Evolutionary conservation across 129 eudicot species (phyloP), one percentile per base, ranked within the genome.

Genomic region (Helianthus annuus): DNA sequence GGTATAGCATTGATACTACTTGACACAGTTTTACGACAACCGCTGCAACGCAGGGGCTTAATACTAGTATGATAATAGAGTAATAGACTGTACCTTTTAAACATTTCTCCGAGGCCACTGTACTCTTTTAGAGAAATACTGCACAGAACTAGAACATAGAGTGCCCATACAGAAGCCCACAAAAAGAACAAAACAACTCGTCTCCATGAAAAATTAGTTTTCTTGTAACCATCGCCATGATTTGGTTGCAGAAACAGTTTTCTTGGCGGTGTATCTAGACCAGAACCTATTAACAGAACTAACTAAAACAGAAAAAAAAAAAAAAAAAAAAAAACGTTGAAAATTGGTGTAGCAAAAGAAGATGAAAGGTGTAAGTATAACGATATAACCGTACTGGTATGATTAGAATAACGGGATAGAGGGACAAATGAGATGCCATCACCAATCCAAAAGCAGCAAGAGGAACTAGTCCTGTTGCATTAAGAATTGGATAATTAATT

Each of bases 381-480:
- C 51, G 53, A 45, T 32, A 34, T 53, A 7, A 36, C 51, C 82
- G 71, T 93, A 93, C 98, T 69, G 98, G 98, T 42, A 93, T 82
- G 51, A 87, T 58, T 60, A 93, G 80, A 74, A 93, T 78, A 68
- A 72, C 68, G 54, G 98, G 97, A 81, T 93, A 93, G 42, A 93
- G 87, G 34, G 98, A 90, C 70, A 93, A 70, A 81, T 93, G 98
- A 52, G 98, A 83, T 56, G 97, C 87, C 17, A 90, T 17, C 61
- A 86, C 92, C 98, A 97, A 93, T 77, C 96, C 97, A 83, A 93
- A 86, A 46, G 98, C 98, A 55, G 98, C 98, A 81, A 93, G 68
- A 12, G 97, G 92, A 69, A 75, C 85, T 57, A 80, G 53, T 74
- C 91, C 98, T 93, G 90, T 45, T 54, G 72, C 64, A 61, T 19